Percentiles rank a stretch among this genome's conserved stretches.
These are phyloP conservation scores for Nannizziopsis arthrosporioides DNA, from an alignment of 2,329 filamentous ascomycete genomes.

Conservation along the genomic window DNA sequence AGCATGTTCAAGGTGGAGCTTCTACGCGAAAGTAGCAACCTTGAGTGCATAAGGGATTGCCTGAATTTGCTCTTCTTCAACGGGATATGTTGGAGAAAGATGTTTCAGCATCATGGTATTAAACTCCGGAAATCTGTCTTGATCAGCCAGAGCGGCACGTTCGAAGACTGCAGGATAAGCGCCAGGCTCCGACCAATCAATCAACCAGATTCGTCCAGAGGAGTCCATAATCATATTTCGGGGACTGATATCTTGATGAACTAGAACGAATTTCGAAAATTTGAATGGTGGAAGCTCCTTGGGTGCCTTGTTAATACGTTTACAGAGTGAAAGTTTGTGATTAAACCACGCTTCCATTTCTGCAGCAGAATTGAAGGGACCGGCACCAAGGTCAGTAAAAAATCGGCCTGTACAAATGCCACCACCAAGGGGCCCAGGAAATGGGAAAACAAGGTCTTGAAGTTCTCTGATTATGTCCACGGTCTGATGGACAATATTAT, in stretches of 20 bases:
- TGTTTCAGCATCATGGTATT: constrained; percentile 16
- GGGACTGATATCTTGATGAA: constrained; percentile 29
- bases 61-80: no score
- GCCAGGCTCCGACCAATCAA: constrained; percentile 30
- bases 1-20: no score
- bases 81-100: no score
- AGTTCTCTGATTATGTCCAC: constrained; percentile 19
- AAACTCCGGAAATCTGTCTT: constrained; percentile 16
- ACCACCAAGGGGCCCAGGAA: constrained; percentile 15
- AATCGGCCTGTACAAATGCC: constrained; percentile 3
- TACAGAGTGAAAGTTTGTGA: constrained; percentile 20
- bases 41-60: no score
- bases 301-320: constrained; percentile 9
- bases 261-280: constrained; percentile 23
- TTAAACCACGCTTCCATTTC: constrained; percentile 18
- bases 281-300: constrained; percentile 22
- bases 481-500: constrained; percentile 16
- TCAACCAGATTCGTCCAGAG: constrained; percentile 26
- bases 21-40: no score
- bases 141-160: background rate
- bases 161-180: constrained; percentile 19
- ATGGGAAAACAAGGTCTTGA: constrained; percentile 14
- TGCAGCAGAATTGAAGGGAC: constrained; percentile 17
- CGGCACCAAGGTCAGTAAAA: constrained; percentile 19
- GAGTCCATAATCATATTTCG: constrained; percentile 29